These are phyloP conservation scores for Ophiostoma himal-ulmi DNA, from an alignment of 2,329 filamentous ascomycete species.

Conservation along the genomic window DNA sequence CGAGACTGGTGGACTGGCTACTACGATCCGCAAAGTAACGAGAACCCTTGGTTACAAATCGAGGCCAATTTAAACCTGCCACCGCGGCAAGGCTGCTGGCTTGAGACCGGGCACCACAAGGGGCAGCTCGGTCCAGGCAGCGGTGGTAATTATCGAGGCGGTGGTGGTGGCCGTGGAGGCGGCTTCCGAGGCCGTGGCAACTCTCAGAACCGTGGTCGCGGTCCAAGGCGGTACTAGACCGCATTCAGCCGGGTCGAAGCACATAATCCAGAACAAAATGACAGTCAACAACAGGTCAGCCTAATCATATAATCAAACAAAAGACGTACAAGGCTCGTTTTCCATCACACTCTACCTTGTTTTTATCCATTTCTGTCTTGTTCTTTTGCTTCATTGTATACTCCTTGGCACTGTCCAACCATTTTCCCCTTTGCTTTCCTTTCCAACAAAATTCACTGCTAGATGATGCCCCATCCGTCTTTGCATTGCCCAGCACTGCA, in stretches of 20 bases:
- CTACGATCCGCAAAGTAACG: conserved; percentile 62
- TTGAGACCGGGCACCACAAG: conserved; percentile 26
- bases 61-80: conserved; percentile 44
- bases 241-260: neutral
- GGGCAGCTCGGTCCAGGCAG: neutral
- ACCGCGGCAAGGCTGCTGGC: conserved; percentile 42
- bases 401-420: no score
- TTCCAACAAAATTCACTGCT: no score
- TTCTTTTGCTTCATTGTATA: no score
- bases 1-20: conserved; percentile 58
- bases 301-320: neutral
- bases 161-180: neutral
- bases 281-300: neutral
- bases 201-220: neutral
- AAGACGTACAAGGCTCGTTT: neutral
- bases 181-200: conserved; percentile 10
- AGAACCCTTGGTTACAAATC: conserved; percentile 64
- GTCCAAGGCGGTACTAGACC: neutral
- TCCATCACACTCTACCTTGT: neutral
- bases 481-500: no score
- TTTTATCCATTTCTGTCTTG: neutral
- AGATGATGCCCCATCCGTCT: no score
- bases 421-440: no score
- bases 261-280: neutral
- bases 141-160: neutral